Evolutionary conservation across 1,284 basidiomycete species (phyloP).

Genomic region (Cystobasidium sp.): DNA sequence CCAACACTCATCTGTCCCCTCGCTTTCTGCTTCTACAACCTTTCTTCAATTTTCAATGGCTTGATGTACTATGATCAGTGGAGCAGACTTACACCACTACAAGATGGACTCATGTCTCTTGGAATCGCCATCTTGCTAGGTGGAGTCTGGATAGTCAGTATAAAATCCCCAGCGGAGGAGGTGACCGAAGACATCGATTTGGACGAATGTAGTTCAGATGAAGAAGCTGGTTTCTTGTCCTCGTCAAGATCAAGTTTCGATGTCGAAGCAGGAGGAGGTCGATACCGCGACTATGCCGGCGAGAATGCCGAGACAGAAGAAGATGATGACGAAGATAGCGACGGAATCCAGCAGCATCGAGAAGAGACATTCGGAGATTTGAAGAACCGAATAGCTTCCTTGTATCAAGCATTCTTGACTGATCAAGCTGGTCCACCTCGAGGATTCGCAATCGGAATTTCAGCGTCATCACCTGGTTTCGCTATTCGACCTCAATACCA

Average conservation of each 20-base stretch:
- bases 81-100: constrained; percentile 68
- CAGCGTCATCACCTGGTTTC: constrained; percentile 52
- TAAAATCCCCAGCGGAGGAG: constrained; percentile 38
- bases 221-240: constrained; percentile 12
- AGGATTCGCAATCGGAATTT: constrained; percentile 51
- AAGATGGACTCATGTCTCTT: constrained; percentile 74
- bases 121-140: constrained; percentile 80
- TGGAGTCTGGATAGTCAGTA: constrained; percentile 82
- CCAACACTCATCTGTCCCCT: constrained; percentile 91
- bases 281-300: background rate
- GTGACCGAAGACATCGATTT: constrained; percentile 16
- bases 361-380: constrained; percentile 41
- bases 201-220: constrained; percentile 18
- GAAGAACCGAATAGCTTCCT: constrained; percentile 15
- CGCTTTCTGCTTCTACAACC: constrained; percentile 94
- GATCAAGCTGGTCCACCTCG: constrained; percentile 49
- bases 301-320: constrained; percentile 16
- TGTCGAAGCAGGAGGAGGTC: background rate
- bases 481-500: constrained; percentile 49
- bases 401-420: constrained; percentile 18
- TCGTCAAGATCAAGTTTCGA: constrained; percentile 4
- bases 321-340: constrained; percentile 7
- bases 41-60: constrained; percentile 75
- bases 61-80: constrained; percentile 85
- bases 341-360: constrained; percentile 16